Base-by-base conservation (phyloP, 2,329 filamentous ascomycete species). In the Alternaria rosae region DNA sequence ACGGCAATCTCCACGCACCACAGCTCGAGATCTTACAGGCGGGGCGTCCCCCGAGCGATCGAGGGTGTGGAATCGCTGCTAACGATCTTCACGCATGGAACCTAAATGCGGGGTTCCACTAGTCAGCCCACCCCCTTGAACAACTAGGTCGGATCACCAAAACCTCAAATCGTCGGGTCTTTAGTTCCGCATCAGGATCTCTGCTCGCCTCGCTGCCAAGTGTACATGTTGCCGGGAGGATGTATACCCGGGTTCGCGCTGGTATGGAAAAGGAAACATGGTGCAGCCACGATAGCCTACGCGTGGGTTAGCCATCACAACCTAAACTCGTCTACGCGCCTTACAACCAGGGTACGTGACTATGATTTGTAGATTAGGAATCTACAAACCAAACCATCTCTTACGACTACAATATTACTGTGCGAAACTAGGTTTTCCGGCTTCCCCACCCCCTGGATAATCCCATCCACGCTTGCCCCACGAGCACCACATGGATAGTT, bases 31-130 rank as follows among this genome's bases (percentile, higher is more conserved):
- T 45, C 52, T 54, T 32, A 44, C 41, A 43, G 52, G 52, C 52
- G 52, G 41, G 42, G 32, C 43, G 30, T 54, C 13, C 30, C 38
- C 52, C 41, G 52, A 54, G 41, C 52, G 52, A 54, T 54, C 52
- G 41, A 23, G 21, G 41, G 43, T 35, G 43, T 41, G 21, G 21
- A 43, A 45, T 54, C 52, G 52, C 52, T 54, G 43, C 38, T 17
- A 54, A 44, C 41, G 52, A 54, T 54, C 41, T 54, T 54, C 52
- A 44, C 52, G 26, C 25, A 54, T 54, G 52, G 52, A 23, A 54
- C 52, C 41, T 26, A 32, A 54, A 44, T 54, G 52, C 52, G 52
- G 52, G 52, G 52, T 45, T 28, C 38, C 20, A 30, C 52, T 54
- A 54, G 26, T n/a, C 30, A 44, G 41, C 52, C 25, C 41, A 13